Percentiles rank a stretch among this genome's conserved stretches.
phyloP scores from a whole-genome alignment of 2,329 filamentous ascomycete genomes.

The Pseudogymnoascus pannorum region DNA sequence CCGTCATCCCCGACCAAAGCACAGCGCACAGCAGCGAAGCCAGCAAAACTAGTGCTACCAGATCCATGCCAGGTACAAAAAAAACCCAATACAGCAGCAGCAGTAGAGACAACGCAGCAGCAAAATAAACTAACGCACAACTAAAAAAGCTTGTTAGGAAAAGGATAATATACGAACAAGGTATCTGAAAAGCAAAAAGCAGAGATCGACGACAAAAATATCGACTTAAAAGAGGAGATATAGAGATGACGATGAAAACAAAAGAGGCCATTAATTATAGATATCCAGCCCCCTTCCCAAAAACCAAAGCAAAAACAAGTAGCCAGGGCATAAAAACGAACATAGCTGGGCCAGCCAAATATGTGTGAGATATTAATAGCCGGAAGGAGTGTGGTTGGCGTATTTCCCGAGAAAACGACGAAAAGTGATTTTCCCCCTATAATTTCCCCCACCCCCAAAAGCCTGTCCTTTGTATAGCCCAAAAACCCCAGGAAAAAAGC shows the following conservation, averaged over 20 bases:
- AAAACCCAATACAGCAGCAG: too few relatives aligned
- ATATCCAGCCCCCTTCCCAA: constrained; percentile 18
- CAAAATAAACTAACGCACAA: too few relatives aligned
- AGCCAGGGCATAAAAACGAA: constrained; percentile 28
- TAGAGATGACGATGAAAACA: constrained; percentile 25
- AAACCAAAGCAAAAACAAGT: too few relatives aligned
- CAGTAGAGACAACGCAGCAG: too few relatives aligned
- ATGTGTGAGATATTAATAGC: constrained; percentile 27
- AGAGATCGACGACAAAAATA: constrained; percentile 13
- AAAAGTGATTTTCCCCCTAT: constrained; percentile 28
- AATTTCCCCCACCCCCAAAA: constrained; percentile 30
- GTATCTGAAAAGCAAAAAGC: constrained; percentile 43
- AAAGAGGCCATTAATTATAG: constrained; percentile 16
- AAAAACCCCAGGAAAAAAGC: constrained; percentile 31
- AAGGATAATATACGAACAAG: constrained; percentile 47
- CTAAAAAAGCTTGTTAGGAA: not conserved
- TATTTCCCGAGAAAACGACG: constrained; percentile 18
- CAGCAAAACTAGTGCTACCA: too few relatives aligned
- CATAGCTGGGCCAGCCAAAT: constrained; percentile 30
- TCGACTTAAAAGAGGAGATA: constrained; percentile 16
- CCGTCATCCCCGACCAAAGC: too few relatives aligned
- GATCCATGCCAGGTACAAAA: too few relatives aligned
- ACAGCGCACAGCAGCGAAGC: too few relatives aligned
- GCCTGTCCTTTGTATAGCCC: constrained; percentile 35
- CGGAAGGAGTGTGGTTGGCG: constrained; percentile 17